Evolutionary conservation across 257 asterid species (phyloP).

Genomic region (Echites panduratus): DNA sequence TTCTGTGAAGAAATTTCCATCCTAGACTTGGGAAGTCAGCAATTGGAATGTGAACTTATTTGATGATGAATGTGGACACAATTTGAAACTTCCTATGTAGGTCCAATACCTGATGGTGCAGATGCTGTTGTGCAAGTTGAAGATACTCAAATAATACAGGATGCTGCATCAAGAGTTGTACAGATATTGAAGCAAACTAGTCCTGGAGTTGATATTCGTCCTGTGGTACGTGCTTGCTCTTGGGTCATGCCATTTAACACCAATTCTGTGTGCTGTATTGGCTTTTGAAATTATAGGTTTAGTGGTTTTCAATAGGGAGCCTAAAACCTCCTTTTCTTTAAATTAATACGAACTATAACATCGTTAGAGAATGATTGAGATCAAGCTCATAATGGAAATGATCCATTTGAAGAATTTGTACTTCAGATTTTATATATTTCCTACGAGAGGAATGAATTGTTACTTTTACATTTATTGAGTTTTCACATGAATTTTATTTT

Average conservation of each 20-base stretch:
- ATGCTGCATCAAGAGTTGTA: slow-evolving; percentile 48
- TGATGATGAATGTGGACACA: background rate
- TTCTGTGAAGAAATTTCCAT: background rate
- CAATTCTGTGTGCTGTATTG: background rate
- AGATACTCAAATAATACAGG: slow-evolving; percentile 50
- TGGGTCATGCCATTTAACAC: background rate
- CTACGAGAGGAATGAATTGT: background rate
- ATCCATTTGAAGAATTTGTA: background rate
- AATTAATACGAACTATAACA: background rate
- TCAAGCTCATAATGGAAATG: background rate
- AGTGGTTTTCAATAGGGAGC: background rate
- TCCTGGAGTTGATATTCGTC: slow-evolving; percentile 76
- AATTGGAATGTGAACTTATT: slow-evolving; percentile 6
- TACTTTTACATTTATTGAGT: background rate
- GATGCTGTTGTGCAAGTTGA: slow-evolving; percentile 96
- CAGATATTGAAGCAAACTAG: slow-evolving; percentile 56
- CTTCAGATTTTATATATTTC: background rate
- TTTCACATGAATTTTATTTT: background rate
- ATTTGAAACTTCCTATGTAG: slow-evolving; percentile 28
- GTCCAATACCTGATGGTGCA: slow-evolving; percentile 93
- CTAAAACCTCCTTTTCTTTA: background rate
- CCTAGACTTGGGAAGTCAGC: background rate
- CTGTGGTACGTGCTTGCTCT: slow-evolving; percentile 60
- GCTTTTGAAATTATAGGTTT: background rate
- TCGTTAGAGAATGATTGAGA: background rate